Evolutionary conservation across 371 early-diverging fungal genomes (phyloP).

Genomic region (Mortierella sp.): DNA sequence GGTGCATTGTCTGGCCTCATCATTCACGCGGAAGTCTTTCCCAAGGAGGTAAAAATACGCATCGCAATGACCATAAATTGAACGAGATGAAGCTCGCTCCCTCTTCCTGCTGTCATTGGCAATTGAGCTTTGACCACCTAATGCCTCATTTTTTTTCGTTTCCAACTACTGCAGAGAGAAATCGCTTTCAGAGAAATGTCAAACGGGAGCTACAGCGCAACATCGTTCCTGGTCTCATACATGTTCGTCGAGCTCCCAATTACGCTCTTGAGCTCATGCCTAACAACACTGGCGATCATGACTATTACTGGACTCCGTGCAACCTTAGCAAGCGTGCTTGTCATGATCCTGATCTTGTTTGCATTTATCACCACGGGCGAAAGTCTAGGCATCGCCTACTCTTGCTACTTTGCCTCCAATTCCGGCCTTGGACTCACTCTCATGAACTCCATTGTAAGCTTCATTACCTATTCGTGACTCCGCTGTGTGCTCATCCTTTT

Average conservation of each 20-base stretch:
- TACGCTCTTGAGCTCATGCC: neutral
- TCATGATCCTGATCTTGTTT: conserved; percentile 15
- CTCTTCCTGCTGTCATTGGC: neutral
- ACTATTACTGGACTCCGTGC: conserved; percentile 1
- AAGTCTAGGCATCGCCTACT: conserved; percentile 29
- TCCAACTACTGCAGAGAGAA: conserved; percentile 20
- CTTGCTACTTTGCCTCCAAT: conserved; percentile 11
- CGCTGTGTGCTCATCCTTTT: neutral
- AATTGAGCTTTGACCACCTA: neutral
- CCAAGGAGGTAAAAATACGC: conserved; percentile 18
- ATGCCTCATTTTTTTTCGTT: neutral
- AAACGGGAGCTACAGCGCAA: conserved; percentile 32
- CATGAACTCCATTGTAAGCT: conserved; percentile 21
- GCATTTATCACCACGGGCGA: conserved; percentile 22
- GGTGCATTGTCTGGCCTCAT: conserved; percentile 10
- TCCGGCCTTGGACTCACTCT: conserved; percentile 21
- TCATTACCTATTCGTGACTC: too few relatives aligned
- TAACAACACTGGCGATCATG: neutral
- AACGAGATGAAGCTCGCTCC: neutral
- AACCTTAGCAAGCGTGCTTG: neutral
- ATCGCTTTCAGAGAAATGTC: conserved; percentile 44
- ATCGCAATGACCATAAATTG: too few relatives aligned
- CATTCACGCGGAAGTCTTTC: conserved; percentile 1
- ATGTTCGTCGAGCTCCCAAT: conserved; percentile 36
- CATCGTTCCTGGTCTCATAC: conserved; percentile 33